Percentiles rank a stretch among this genome's conserved stretches.
Evolutionary conservation across 257 asterid genomes (phyloP).

Genomic region (Jacaranda mimosifolia): DNA sequence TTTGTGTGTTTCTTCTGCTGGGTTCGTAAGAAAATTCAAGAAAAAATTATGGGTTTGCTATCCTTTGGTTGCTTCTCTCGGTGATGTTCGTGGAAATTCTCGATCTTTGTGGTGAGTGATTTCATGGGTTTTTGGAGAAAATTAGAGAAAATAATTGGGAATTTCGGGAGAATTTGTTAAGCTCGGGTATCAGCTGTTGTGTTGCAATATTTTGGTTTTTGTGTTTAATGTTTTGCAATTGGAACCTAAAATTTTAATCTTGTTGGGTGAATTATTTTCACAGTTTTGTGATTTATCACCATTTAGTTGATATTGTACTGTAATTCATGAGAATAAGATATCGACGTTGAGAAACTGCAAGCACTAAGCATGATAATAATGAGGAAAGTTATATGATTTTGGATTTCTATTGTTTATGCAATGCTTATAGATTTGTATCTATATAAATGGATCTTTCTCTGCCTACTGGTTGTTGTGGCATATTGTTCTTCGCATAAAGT

Average conservation of each 20-base stretch:
- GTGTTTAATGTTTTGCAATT: background rate
- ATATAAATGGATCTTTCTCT: background rate
- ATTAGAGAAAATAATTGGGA: slow-evolving; percentile 20
- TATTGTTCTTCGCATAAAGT: no score
- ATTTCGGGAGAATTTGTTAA: background rate
- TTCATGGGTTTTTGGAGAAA: background rate
- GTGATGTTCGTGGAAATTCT: background rate
- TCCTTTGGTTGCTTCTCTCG: background rate
- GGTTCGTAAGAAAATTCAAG: slow-evolving; percentile 2
- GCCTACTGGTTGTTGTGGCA: background rate
- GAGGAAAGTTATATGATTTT: background rate
- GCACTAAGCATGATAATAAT: background rate
- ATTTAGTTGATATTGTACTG: background rate
- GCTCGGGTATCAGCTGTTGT: background rate
- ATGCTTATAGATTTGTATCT: background rate
- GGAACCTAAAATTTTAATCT: background rate
- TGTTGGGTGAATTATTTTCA: background rate
- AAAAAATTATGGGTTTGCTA: background rate
- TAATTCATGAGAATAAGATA: background rate
- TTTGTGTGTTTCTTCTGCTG: background rate
- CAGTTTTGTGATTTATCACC: background rate
- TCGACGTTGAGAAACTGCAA: background rate
- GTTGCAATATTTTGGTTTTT: background rate
- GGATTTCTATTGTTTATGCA: slow-evolving; percentile 13
- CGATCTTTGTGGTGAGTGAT: slow-evolving; percentile 8